Evolutionary conservation across 768 basidiomycete genomes (phyloP), one percentile per base, ranked within the genome.

Genomic region (Amylocystis lapponica): DNA sequence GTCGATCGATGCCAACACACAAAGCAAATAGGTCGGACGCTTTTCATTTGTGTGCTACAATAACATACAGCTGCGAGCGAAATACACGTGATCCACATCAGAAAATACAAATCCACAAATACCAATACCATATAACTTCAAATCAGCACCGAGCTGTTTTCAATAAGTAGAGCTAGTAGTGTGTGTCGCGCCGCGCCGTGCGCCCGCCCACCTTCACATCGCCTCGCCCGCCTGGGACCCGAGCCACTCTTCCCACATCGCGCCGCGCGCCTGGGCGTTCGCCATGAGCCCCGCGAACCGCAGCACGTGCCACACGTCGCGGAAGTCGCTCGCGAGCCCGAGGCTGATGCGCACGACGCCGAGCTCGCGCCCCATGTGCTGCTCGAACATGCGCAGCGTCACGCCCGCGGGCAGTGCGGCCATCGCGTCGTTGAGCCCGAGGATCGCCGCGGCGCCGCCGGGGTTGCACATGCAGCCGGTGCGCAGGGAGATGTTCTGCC

Each of bases 391-490:
- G 20, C 67, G 64, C 37, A 83, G 67, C 5, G 78, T 81, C 30
- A 78, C 71, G 4, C 82, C 83, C 1, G 70, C 65, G 48, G 71
- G 77, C 0, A 88, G 70, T 12, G 59, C 64, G 5, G 68, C 65
- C 86, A 88, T 89, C 45, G 80, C 71, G 16, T 73, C 68, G 45
- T 79, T 65, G 23, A 88, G 73, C 0, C 80, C 81, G 4, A 89
- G 70, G 13, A 91, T 64, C 4, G 83, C 75, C 1, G 85, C 79
- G 0, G 86, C 84, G 14, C 80, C 88, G 9, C 89, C 89, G 13
- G 88, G 86, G 50, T 91, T 92, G 57, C 89, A 92, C 78, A 90
- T 82, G 60, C 88, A 92, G 0, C 88, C 88, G 3, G 87, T 86
- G 32, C 88, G 80, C 25, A 91, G 63, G 14, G 86, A 88, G 45